Evolutionary conservation across 495 filamentous ascomycete species (phyloP).

Genomic region (Aspergillus mulundensis): DNA sequence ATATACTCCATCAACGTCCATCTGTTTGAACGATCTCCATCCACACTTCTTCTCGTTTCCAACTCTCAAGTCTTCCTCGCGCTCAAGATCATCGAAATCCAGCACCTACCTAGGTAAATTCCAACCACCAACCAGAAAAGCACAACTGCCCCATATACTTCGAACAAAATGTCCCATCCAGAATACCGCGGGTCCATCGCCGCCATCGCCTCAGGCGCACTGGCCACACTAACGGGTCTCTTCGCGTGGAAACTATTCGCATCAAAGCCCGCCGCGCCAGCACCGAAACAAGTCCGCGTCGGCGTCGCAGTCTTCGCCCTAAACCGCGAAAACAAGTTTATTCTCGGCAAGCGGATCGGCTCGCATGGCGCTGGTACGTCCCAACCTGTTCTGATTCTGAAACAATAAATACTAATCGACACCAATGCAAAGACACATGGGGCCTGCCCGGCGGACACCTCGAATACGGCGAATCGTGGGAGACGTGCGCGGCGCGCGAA

Average conservation of each 20-base stretch:
- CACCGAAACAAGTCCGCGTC: constrained; percentile 21
- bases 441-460: constrained; percentile 21
- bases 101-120: too few relatives aligned
- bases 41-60: background rate
- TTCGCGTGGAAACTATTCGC: too few relatives aligned
- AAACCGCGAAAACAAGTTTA: constrained; percentile 27
- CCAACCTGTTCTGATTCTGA: too few relatives aligned
- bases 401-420: too few relatives aligned
- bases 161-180: too few relatives aligned
- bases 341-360: constrained; percentile 33
- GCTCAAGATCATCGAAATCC: background rate
- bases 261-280: too few relatives aligned
- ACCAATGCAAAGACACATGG: constrained; percentile 16
- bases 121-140: too few relatives aligned
- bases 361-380: constrained; percentile 34
- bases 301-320: constrained; percentile 33
- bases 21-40: background rate
- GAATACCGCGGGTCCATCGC: too few relatives aligned
- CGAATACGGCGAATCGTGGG: constrained; percentile 15
- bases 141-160: too few relatives aligned
- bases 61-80: background rate
- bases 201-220: too few relatives aligned
- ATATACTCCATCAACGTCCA: background rate
- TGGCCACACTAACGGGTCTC: too few relatives aligned
- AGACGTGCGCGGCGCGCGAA: constrained; percentile 16